These are phyloP conservation scores for Fusarium duplospermum DNA, from an alignment of 2,329 filamentous ascomycete genomes.

Conservation along the genomic window DNA sequence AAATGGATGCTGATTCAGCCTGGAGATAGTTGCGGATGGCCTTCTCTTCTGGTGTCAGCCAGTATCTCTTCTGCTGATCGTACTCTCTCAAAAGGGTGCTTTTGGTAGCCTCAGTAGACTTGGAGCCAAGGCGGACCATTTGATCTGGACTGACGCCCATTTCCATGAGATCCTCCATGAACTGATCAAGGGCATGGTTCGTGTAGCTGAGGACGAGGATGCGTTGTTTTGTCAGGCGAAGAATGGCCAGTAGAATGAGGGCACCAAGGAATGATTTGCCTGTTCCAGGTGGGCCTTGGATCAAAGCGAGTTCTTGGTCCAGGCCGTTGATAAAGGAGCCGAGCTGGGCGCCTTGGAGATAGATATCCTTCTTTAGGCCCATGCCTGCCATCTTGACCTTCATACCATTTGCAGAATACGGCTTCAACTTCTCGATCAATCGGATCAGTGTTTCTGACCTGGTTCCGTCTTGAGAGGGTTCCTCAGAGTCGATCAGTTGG, in stretches of 20 bases:
- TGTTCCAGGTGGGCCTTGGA: conserved; percentile 81
- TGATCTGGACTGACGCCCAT: conserved; percentile 61
- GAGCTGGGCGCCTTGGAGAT: conserved; percentile 59
- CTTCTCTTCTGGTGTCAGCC: conserved; percentile 42
- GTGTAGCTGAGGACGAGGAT: conserved; percentile 77
- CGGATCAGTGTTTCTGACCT: conserved; percentile 6
- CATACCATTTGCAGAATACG: not conserved
- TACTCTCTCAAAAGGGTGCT: conserved; percentile 60
- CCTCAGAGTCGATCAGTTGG: conserved; percentile 57
- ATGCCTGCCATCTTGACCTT: conserved; percentile 13
- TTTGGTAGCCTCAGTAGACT: conserved; percentile 62
- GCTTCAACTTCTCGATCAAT: not conserved
- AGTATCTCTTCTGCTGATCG: conserved; percentile 39
- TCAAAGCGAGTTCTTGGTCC: conserved; percentile 64
- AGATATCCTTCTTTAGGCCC: conserved; percentile 42
- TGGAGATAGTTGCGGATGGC: conserved; percentile 56
- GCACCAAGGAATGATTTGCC: conserved; percentile 82
- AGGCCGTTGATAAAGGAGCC: conserved; percentile 67
- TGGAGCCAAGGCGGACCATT: conserved; percentile 74
- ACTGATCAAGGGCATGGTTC: conserved; percentile 75
- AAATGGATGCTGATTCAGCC: not conserved
- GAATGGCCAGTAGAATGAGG: conserved; percentile 66
- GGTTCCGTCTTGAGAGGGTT: conserved; percentile 14
- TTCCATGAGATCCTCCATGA: conserved; percentile 71
- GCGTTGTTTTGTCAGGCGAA: conserved; percentile 59